These are phyloP conservation scores for Helminthosporium solani DNA, from an alignment of 2,329 filamentous ascomycete genomes.

Conservation along the genomic window DNA sequence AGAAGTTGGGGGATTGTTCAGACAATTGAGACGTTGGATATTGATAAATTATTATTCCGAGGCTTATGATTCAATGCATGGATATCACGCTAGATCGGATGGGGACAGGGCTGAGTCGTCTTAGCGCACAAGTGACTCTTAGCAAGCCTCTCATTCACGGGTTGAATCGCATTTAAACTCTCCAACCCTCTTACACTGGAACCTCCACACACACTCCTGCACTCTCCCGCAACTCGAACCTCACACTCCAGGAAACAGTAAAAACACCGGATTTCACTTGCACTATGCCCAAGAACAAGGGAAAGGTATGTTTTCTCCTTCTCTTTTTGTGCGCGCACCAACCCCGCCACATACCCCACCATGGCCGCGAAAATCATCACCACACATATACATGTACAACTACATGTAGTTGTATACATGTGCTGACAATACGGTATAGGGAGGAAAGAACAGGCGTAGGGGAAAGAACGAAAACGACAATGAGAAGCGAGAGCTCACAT, in stretches of 20 bases:
- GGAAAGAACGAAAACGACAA: slow-evolving; percentile 97
- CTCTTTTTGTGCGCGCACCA: slow-evolving; percentile 12
- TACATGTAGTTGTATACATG: too few relatives aligned
- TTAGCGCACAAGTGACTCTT: not conserved
- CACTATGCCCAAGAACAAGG: slow-evolving; percentile 98
- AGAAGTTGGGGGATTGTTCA: not conserved
- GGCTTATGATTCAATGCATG: too few relatives aligned
- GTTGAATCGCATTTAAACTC: slow-evolving; percentile 2
- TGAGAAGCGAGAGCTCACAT: slow-evolving; percentile 96
- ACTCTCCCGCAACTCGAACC: not conserved
- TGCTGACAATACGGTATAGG: slow-evolving; percentile 54
- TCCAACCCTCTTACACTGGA: not conserved
- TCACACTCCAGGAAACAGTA: slow-evolving; percentile 8
- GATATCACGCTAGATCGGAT: slow-evolving; percentile 3
- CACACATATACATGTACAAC: too few relatives aligned
- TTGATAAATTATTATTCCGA: too few relatives aligned
- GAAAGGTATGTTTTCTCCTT: slow-evolving; percentile 70
- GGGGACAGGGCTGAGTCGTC: slow-evolving; percentile 2
- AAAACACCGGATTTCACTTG: slow-evolving; percentile 10
- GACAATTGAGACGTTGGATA: not conserved
- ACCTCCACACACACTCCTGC: not conserved
- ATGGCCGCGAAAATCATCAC: slow-evolving; percentile 4
- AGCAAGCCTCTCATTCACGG: too few relatives aligned
- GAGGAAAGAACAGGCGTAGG: slow-evolving; percentile 96
- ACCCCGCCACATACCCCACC: slow-evolving; percentile 31